Percentiles rank a stretch among this genome's conserved stretches.
Conservation (phyloP, 164 flowering plant genomes). For the Vitis amurensis region DNA sequence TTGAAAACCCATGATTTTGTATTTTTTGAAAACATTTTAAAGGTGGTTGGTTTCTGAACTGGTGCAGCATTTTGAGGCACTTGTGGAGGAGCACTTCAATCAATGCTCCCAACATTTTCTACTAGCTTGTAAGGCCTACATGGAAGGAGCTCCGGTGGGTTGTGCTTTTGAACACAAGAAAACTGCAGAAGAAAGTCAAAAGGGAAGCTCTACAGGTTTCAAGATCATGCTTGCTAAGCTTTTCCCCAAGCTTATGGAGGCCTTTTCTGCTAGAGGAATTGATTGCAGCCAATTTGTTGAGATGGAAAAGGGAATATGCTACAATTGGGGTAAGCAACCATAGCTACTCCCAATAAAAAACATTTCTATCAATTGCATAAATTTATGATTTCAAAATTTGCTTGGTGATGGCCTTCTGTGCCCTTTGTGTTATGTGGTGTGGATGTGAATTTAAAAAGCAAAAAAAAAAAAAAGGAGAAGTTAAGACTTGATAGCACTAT, state of each 20-base stretch:
- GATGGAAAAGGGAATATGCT: conserved; percentile 17
- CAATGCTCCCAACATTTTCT: conserved; percentile 43
- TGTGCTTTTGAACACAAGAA: conserved; percentile 18
- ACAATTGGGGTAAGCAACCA: conserved; percentile 10
- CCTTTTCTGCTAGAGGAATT: conserved; percentile 59
- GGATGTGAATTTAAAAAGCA: not conserved
- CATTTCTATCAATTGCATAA: conserved; percentile 6
- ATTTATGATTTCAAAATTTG: not conserved
- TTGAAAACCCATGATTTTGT: too few species aligned
- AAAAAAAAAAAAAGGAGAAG: not conserved
- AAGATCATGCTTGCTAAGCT: conserved; percentile 85
- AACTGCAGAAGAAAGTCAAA: conserved; percentile 22
- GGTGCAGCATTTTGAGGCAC: conserved; percentile 80
- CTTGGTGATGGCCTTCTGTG: not conserved
- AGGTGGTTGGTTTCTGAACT: not conserved
- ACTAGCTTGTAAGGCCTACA: conserved; percentile 70
- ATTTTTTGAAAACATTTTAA: too few species aligned
- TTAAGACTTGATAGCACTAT: not conserved
- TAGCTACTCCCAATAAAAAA: not conserved
- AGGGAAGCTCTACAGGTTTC: conserved; percentile 68
- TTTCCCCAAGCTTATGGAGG: conserved; percentile 67
- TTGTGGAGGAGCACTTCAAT: conserved; percentile 73
- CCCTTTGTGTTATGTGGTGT: too few species aligned
- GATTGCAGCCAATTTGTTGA: conserved; percentile 49
- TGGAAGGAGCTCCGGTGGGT: conserved; percentile 72